A percentile compares a stretch with the other conserved stretches of the same genome.
These are phyloP conservation scores for Fusarium coicis DNA, from an alignment of 2,329 filamentous ascomycete species.

Conservation along the genomic window DNA sequence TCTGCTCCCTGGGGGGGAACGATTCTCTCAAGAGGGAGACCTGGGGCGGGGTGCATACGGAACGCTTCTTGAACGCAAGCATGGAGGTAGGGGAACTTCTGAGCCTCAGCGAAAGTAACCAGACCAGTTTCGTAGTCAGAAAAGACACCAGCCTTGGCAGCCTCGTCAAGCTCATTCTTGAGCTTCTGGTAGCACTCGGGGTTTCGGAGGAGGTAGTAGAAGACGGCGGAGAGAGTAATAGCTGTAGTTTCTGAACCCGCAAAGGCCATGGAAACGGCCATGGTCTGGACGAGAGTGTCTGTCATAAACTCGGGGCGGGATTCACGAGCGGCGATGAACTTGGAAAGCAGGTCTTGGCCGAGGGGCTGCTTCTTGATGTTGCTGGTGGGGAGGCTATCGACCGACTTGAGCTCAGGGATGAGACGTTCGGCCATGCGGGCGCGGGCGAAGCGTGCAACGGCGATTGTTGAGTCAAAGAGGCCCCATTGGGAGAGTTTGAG, in stretches of 20 bases:
- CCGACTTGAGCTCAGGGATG: slow-evolving; percentile 51
- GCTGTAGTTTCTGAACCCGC: slow-evolving; percentile 85
- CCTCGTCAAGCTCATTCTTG: slow-evolving; percentile 70
- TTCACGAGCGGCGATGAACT: slow-evolving; percentile 76
- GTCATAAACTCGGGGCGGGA: slow-evolving; percentile 78
- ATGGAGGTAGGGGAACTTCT: slow-evolving; percentile 79
- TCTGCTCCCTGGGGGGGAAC: slow-evolving; percentile 73
- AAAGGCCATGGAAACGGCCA: slow-evolving; percentile 77
- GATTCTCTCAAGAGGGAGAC: slow-evolving; percentile 77
- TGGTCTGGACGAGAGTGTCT: slow-evolving; percentile 74
- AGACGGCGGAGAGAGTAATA: slow-evolving; percentile 76
- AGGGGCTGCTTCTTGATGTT: slow-evolving; percentile 51
- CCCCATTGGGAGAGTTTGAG: slow-evolving; percentile 75
- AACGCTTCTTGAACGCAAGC: slow-evolving; percentile 83
- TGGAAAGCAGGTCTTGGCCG: slow-evolving; percentile 72
- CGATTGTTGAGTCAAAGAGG: slow-evolving; percentile 74
- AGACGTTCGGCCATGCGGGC: slow-evolving; percentile 74
- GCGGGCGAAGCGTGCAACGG: slow-evolving; percentile 77
- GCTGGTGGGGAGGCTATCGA: slow-evolving; percentile 47
- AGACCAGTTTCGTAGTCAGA: slow-evolving; percentile 64
- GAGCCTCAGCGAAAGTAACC: slow-evolving; percentile 76
- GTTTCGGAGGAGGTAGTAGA: slow-evolving; percentile 78
- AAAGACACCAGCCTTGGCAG: slow-evolving; percentile 63
- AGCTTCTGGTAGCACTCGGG: slow-evolving; percentile 65
- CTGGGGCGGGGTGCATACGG: slow-evolving; percentile 78